Evolutionary conservation across 345 rosid species (phyloP), one percentile per base, ranked within the genome.

Genomic region (Cardamine occulta): DNA sequence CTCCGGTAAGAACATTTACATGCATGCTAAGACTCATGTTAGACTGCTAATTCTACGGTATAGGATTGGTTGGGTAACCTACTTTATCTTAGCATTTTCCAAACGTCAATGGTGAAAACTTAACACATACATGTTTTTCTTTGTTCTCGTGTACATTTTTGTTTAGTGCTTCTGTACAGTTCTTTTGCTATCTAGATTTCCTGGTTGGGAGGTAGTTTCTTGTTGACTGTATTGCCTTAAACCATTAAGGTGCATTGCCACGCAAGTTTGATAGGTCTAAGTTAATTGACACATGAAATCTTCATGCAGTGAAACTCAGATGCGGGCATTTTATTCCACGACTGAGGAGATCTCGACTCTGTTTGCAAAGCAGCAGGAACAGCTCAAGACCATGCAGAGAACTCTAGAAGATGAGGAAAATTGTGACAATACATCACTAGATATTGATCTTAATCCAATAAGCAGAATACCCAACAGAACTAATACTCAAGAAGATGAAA

Each of bases 281-380:
- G 21, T 47, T 71, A 66, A 26, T 19, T 73, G 60, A 66, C 55
- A 66, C 51, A 14, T 4, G 44, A 24, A 52, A 78, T 66, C 58
- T 66, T 66, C 59, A 48, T 82, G 81, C 90, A 95, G 97, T 82
- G 99, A 95, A 85, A 90, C 99, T 32, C 97, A 95, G 73, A 74
- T 95, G 52, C 86, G 97, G 62, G 88, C 97, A 75, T 92, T 95
- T 87, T 95, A 95, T 84, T 90, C 97, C 40, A 92, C 96, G 35
- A 95, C 99, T 8, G 97, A 89, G 87, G 97, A 90, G 85, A 89
- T 92, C 61, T 86, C 86, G 4, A 55, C 77, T 52, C 80, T 90
- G 63, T 95, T 95, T 72, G 79, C 87, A 18, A 92, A 89, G 83
- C 99, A 95, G 85, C 99, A 95, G 86, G 97, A 95, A 76, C 97